Evolutionary conservation across 352 stramenopile species (phyloP), one percentile per base, ranked within the genome.

Genomic region (Phytopythium montanum): DNA sequence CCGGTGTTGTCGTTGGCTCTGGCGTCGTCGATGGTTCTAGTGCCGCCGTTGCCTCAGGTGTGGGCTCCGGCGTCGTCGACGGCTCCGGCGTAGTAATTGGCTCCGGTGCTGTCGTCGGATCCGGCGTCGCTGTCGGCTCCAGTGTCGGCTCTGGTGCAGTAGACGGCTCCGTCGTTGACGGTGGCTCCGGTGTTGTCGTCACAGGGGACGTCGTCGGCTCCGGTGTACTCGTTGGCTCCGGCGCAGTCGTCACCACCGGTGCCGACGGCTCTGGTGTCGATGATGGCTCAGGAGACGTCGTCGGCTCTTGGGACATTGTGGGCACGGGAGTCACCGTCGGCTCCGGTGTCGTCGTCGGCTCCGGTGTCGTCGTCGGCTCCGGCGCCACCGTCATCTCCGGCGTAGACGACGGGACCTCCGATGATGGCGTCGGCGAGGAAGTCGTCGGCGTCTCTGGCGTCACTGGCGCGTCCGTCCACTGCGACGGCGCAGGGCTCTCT

Each of bases 41-140:
- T 3, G 49, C 23, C 2, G 49, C 14, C 29, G 49, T 42, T 19
- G 23, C 5, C 16, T 53, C 46, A 6, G 23, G 23, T 4, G 46
- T 28, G 10, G 46, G 28, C 16, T 53, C 46, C 9, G 46, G 46
- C 0, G 46, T 28, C 25, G 23, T n/a, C 23, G 42, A 41, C 9
- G 38, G 31, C 48, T 34, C 48, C 1, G 48, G 12, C 4, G 48
- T 38, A 8, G 26, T 8, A 10, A 26, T 39, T 21, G 44, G 3
- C 21, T 31, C 44, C n/a, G 44, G 44, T 1, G 21, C 4, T 14
- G 44, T 51, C 25, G 21, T 51, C 2, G 14, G 28, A 9, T 34
- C 28, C 18, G 10, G 28, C 25, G 48, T 54, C 28, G 48, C 39
- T 14, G 44, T 48, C 34, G 63, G 59, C 25, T 46, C 42, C 48